Conservation (phyloP, 192 early-diverging fungal species). For the Ambispora gerdemannii region DNA sequence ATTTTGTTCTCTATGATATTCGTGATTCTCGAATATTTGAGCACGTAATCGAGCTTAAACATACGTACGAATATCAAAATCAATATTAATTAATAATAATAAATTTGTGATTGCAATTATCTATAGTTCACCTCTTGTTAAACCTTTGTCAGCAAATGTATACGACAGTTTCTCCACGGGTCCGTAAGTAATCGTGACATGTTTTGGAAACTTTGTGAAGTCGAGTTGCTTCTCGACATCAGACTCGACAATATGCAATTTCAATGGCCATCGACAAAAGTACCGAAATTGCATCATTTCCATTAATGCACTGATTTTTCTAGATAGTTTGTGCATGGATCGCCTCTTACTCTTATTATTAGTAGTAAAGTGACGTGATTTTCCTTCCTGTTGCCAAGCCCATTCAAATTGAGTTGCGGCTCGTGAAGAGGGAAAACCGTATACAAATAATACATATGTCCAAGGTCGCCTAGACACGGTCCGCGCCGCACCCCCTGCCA, state of each 20-base stretch:
- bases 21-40: not conserved
- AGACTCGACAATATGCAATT: not conserved
- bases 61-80: not conserved
- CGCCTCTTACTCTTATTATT: not conserved
- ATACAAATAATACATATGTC: conserved; percentile 1
- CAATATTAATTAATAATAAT: not conserved
- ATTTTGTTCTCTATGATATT: not conserved
- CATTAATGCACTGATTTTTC: not conserved
- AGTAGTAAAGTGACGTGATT: not conserved
- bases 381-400: not conserved
- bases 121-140: not conserved
- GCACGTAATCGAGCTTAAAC: not conserved
- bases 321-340: not conserved
- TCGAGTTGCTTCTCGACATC: not conserved
- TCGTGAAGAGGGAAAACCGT: not conserved
- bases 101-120: not conserved
- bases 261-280: conserved; percentile 13
- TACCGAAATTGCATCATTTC: not conserved
- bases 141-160: not conserved
- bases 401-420: conserved; percentile 15
- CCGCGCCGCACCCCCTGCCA: not conserved
- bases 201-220: not conserved
- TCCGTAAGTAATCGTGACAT: not conserved
- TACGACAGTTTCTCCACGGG: not conserved
- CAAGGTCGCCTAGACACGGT: conserved; percentile 9